phyloP scores from a whole-genome alignment of 257 asterid species.

The Plantago ovata region DNA sequence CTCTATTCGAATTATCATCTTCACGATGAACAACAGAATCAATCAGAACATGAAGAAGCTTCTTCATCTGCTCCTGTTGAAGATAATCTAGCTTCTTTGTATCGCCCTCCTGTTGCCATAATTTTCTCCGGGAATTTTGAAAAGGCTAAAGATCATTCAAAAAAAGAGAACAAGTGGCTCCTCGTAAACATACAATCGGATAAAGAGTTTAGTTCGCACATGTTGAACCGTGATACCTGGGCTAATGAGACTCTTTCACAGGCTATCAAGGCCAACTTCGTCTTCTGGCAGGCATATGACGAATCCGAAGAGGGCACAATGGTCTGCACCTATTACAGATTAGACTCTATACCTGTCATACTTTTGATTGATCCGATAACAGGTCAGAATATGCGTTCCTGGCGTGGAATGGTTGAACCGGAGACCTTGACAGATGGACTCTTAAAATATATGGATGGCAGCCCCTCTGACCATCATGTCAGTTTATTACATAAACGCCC shows the following conservation, averaged over 20 bases:
- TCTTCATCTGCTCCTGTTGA: constrained; percentile 64
- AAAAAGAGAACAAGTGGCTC: constrained; percentile 78
- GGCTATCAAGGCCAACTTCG: constrained; percentile 83
- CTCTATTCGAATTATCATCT: constrained; percentile 38
- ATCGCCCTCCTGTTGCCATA: constrained; percentile 92
- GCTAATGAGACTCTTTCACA: constrained; percentile 96
- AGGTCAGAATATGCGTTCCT: constrained; percentile 89
- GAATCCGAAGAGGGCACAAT: constrained; percentile 97
- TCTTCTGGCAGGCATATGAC: constrained; percentile 98
- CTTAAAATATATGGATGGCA: constrained; percentile 75
- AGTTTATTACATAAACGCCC: constrained; percentile 79
- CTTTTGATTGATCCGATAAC: constrained; percentile 87
- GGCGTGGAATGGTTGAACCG: constrained; percentile 98
- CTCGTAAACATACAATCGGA: constrained; percentile 89
- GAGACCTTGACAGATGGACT: constrained; percentile 91
- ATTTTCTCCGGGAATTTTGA: constrained; percentile 88
- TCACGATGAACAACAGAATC: no score
- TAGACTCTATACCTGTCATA: constrained; percentile 75
- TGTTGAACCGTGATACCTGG: constrained; percentile 99
- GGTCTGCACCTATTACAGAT: constrained; percentile 82
- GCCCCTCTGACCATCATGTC: constrained; percentile 78
- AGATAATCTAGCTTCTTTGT: constrained; percentile 86
- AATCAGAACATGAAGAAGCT: constrained; percentile 42
- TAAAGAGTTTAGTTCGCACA: constrained; percentile 89
- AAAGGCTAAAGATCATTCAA: constrained; percentile 92